Evolutionary conservation across 192 early-diverging fungal species (phyloP).

Genomic region (Linderina pennispora): DNA sequence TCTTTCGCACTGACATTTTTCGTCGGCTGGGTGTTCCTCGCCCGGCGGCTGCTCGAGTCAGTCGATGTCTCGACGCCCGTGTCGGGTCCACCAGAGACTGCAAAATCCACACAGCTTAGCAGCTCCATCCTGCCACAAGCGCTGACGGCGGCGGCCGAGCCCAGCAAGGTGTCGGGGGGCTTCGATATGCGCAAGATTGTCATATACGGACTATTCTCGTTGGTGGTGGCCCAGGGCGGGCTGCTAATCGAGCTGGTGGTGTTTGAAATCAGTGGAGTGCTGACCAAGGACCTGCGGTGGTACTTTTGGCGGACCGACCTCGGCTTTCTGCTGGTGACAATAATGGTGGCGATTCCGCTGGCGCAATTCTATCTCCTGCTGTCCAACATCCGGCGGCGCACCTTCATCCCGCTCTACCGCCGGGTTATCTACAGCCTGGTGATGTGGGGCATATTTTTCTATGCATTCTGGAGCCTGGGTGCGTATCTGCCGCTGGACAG

Average conservation of each 20-base stretch:
- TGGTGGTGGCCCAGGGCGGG: conserved; percentile 72
- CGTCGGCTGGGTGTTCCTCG: conserved; percentile 65
- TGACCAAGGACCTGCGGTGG: conserved; percentile 64
- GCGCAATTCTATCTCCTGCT: conserved; percentile 67
- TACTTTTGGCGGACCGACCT: conserved; percentile 71
- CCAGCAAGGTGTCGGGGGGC: background rate
- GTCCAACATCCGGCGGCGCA: conserved; percentile 24
- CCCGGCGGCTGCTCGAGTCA: conserved; percentile 61
- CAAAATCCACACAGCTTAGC: conserved; percentile 24
- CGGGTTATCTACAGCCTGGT: conserved; percentile 23
- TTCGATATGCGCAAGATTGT: conserved; percentile 45
- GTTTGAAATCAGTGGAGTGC: conserved; percentile 69
- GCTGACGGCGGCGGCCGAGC: background rate
- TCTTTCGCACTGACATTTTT: conserved; percentile 64
- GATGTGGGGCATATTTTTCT: conserved; percentile 49
- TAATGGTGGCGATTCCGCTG: conserved; percentile 67
- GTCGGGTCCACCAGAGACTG: conserved; percentile 20
- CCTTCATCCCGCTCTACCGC: conserved; percentile 20
- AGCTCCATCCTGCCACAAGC: conserved; percentile 17
- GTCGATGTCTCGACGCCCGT: conserved; percentile 51
- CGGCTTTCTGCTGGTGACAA: conserved; percentile 58
- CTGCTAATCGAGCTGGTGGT: conserved; percentile 78
- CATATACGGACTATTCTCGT: conserved; percentile 68
- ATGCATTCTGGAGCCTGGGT: conserved; percentile 57
- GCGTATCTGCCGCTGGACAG: conserved; percentile 52